Evolutionary conservation across 2,329 filamentous ascomycete genomes (phyloP), one percentile per base, ranked within the genome.

Genomic region (Verticillium alfalfae): DNA sequence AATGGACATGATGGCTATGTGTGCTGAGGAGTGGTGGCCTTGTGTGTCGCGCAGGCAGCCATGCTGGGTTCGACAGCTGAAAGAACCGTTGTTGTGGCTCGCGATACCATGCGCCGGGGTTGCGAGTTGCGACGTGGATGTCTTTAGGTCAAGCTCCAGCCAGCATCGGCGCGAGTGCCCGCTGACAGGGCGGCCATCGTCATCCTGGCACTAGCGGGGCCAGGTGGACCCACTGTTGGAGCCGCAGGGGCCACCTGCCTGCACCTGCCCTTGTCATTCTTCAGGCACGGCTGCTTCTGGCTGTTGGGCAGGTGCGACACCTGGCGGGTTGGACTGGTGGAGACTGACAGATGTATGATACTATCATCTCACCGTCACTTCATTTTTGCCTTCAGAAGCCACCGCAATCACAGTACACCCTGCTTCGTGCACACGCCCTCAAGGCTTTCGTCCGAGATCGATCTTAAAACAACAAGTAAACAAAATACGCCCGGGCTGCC

Each of bases 1-100:
- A 66, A 86, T 72, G 64, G 84, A 84, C 84, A 87, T 87, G 66
- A 64, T 67, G 64, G 58, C 58, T 56, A 59, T 63, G 18, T 56
- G 26, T 36, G 41, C 61, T 64, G 57, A 57, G n/a, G 45, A 9
- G 18, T 34, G 54, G 61, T 60, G 59, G 60, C 45, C 56, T 54
- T 61, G 3, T 22, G 49, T 15, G 39, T 56, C 15, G 12, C 52
- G 58, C 61, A 71, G 68, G 70, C 70, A 70, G 61, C 68, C 70
- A 70, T 70, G 61, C 62, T 67, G 58, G 56, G 45, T n/a, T 22
- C 45, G 10, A 26, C 16, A 22, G 16, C 18, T 9, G 18, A 9
- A 22, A 26, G 16, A 38, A 64, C 41, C 60, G 58, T 55, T n/a
- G 58, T 34, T n/a, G 45, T n/a, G 7, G 36, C 15, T n/a, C 10